Conservation (phyloP, 257 asterid species). For the Solanum paucissectum region DNA sequence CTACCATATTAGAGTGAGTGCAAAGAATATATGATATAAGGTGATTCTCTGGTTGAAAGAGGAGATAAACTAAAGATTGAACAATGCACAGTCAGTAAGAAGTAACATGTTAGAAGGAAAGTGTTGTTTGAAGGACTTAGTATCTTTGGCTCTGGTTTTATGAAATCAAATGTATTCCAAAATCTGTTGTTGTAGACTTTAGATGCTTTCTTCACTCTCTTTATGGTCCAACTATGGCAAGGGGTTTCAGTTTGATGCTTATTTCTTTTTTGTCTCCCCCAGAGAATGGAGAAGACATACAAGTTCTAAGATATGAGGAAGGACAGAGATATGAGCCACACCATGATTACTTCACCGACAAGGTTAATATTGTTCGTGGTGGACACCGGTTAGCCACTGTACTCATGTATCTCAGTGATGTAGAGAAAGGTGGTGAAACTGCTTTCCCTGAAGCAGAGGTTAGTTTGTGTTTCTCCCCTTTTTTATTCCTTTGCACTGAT, state of each 20-base stretch:
- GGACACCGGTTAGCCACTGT: conserved; percentile 94
- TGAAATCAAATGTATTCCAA: background rate
- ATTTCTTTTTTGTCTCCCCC: conserved; percentile 7
- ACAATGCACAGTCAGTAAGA: background rate
- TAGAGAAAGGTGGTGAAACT: conserved; percentile 93
- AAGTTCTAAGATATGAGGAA: conserved; percentile 78
- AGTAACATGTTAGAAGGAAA: background rate
- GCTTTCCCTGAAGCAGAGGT: conserved; percentile 96
- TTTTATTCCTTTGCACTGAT: background rate
- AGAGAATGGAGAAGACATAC: conserved; percentile 97
- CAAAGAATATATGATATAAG: background rate
- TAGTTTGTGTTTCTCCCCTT: conserved; percentile 14
- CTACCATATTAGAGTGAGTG: background rate
- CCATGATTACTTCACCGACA: conserved; percentile 69
- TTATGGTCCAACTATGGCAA: background rate
- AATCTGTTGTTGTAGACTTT: background rate
- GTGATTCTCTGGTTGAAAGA: background rate
- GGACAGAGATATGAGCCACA: conserved; percentile 96
- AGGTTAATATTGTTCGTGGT: conserved; percentile 77
- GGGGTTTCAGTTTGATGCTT: background rate
- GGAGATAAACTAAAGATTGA: background rate
- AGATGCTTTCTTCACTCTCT: background rate
- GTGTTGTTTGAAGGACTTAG: background rate
- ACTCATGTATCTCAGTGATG: conserved; percentile 87
- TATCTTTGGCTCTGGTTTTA: background rate